phyloP scores from a whole-genome alignment of 1,284 basidiomycete species.

The Austropuccinia psidii region DNA sequence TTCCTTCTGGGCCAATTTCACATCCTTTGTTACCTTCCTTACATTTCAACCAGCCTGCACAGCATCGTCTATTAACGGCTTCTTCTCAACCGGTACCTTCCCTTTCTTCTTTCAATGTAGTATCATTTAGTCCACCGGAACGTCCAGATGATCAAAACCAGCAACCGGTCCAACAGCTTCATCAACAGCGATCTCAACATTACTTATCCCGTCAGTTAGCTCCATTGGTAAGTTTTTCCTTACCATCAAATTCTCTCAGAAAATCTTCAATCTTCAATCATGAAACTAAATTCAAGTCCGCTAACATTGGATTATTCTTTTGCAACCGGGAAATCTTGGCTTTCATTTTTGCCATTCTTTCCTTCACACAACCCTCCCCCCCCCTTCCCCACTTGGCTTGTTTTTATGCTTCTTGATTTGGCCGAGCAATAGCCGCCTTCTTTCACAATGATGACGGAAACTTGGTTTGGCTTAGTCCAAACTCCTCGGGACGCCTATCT shows the following conservation, averaged over 20 bases:
- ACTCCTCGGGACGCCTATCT: conserved; percentile 41
- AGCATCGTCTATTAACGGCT: background rate
- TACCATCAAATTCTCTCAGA: no score
- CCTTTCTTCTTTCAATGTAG: background rate
- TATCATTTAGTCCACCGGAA: background rate
- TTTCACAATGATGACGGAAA: conserved; percentile 39
- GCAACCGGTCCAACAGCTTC: background rate
- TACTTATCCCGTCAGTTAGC: conserved; percentile 15
- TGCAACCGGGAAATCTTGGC: background rate
- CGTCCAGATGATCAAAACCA: background rate
- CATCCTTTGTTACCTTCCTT: conserved; percentile 17
- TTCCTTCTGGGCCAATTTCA: conserved; percentile 17
- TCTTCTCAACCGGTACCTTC: conserved; percentile 2
- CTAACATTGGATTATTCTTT: background rate
- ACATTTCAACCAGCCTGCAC: background rate
- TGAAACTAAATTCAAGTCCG: no score
- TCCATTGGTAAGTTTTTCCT: conserved; percentile 23
- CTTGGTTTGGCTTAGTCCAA: conserved; percentile 41
- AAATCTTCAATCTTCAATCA: no score
- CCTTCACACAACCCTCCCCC: background rate
- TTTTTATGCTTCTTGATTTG: background rate
- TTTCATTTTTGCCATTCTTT: background rate
- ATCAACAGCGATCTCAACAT: conserved; percentile 3
- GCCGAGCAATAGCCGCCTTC: conserved; percentile 24
- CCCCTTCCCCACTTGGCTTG: background rate